A percentile compares a stretch with the other conserved stretches of the same genome.
phyloP scores from a whole-genome alignment of 1,139 yeast genomes.

The Fermentozyma sake region DNA sequence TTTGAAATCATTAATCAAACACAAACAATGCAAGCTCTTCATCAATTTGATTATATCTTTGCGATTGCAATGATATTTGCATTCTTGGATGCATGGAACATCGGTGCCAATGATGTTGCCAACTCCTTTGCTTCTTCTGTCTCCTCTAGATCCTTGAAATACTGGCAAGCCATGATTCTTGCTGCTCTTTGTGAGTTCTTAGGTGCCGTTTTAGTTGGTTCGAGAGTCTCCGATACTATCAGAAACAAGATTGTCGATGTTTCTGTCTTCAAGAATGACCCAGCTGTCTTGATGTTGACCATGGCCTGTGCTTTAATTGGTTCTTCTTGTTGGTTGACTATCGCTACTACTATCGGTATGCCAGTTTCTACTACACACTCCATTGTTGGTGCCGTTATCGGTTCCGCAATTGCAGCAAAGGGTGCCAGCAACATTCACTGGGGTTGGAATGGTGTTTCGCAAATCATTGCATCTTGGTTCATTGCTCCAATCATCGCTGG shows the following conservation, averaged over 20 bases:
- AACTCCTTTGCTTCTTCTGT: constrained; percentile 73
- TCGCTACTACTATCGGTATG: constrained; percentile 65
- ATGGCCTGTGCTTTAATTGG: constrained; percentile 77
- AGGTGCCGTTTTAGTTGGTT: constrained; percentile 73
- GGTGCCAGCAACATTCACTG: constrained; percentile 56
- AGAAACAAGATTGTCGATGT: constrained; percentile 58
- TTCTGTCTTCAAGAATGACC: constrained; percentile 44
- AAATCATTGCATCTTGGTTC: constrained; percentile 77
- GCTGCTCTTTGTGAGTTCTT: constrained; percentile 67
- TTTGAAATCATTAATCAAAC: background rate
- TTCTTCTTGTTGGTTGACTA: constrained; percentile 66
- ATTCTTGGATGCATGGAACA: constrained; percentile 76
- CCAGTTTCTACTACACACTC: constrained; percentile 82
- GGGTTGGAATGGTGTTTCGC: constrained; percentile 76
- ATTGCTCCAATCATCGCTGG: constrained; percentile 78
- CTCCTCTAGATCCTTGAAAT: constrained; percentile 62
- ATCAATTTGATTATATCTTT: constrained; percentile 61
- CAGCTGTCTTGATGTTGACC: constrained; percentile 68
- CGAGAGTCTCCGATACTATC: constrained; percentile 67
- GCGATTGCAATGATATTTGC: constrained; percentile 70
- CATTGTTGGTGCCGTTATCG: constrained; percentile 73
- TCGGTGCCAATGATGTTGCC: constrained; percentile 82
- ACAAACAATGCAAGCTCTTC: constrained; percentile 28
- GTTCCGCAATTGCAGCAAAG: constrained; percentile 70
- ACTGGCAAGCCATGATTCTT: constrained; percentile 71